phyloP scores from a whole-genome alignment of 2,329 filamentous ascomycete genomes.

The Volutella citrinella region DNA sequence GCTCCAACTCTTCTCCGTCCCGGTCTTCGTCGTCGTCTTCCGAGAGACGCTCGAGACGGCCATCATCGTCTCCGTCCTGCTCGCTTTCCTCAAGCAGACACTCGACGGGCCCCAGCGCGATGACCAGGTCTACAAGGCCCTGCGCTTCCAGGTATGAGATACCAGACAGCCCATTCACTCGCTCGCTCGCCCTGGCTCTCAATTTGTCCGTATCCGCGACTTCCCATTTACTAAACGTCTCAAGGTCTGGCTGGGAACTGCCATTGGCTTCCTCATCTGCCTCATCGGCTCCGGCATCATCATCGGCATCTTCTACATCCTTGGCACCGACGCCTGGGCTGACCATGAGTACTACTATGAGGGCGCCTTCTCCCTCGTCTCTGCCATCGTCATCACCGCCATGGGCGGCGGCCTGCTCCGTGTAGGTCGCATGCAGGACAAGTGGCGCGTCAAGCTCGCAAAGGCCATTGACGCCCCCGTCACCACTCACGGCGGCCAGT shows the following conservation, averaged over 20 bases:
- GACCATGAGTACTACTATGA: conserved; percentile 77
- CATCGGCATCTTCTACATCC: conserved; percentile 69
- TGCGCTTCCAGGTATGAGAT: conserved; percentile 67
- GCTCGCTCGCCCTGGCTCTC: no score
- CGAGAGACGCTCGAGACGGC: conserved; percentile 80
- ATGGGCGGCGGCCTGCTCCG: conserved; percentile 80
- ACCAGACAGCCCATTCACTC: no score
- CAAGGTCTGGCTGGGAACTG: conserved; percentile 55
- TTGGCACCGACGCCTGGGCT: conserved; percentile 67
- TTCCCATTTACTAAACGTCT: not conserved
- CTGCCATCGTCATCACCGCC: conserved; percentile 77
- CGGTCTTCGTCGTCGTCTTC: conserved; percentile 89
- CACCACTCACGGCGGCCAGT: conserved; percentile 40
- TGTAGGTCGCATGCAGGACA: conserved; percentile 78
- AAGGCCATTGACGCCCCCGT: conserved; percentile 59
- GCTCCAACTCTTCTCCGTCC: conserved; percentile 70
- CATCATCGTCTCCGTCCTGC: conserved; percentile 80
- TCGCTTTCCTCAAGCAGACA: conserved; percentile 82
- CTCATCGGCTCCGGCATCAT: conserved; percentile 63
- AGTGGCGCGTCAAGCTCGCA: conserved; percentile 79
- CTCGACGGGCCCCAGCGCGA: conserved; percentile 64
- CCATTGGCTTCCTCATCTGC: conserved; percentile 47
- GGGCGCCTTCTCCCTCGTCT: conserved; percentile 72
- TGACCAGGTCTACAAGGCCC: conserved; percentile 60
- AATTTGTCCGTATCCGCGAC: no score